Conservation (phyloP, 2,329 filamentous ascomycete genomes). For the Byssochlamys sp. region DNA sequence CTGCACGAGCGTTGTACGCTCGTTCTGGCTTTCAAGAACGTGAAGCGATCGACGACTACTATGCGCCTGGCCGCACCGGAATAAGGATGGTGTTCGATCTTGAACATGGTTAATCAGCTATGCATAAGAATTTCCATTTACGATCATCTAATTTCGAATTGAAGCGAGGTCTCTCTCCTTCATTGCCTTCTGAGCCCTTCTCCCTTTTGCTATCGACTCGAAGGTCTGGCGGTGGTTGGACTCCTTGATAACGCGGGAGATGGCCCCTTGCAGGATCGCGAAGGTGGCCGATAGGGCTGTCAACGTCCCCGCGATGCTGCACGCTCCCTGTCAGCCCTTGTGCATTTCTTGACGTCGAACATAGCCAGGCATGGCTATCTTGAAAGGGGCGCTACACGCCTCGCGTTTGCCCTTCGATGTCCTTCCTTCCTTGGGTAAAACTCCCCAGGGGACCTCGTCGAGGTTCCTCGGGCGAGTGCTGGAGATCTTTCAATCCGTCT, state of each 20-base stretch:
- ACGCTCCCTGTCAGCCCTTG: slow-evolving; percentile 17
- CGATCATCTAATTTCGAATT: background rate
- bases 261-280: slow-evolving; percentile 26
- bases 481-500: background rate
- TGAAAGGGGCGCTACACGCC: slow-evolving; percentile 19
- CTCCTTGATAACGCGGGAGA: slow-evolving; percentile 12
- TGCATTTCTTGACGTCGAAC: slow-evolving; percentile 28
- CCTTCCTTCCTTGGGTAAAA: slow-evolving; percentile 20
- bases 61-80: slow-evolving; percentile 40
- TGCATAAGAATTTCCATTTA: background rate
- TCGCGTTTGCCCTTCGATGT: slow-evolving; percentile 21
- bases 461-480: background rate
- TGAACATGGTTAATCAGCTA: slow-evolving; percentile 13
- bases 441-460: background rate
- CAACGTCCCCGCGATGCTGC: slow-evolving; percentile 12
- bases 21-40: slow-evolving; percentile 38
- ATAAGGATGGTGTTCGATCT: slow-evolving; percentile 35
- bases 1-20: slow-evolving; percentile 38
- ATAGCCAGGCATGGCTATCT: slow-evolving; percentile 32
- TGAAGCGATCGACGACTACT: slow-evolving; percentile 41
- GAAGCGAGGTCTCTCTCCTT: background rate
- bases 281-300: slow-evolving; percentile 19
- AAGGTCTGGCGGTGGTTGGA: slow-evolving; percentile 14
- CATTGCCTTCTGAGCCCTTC: slow-evolving; percentile 11
- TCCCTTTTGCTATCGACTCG: slow-evolving; percentile 13